These are phyloP conservation scores for Suillus placidus DNA, from an alignment of 768 basidiomycete species.

Conservation along the genomic window DNA sequence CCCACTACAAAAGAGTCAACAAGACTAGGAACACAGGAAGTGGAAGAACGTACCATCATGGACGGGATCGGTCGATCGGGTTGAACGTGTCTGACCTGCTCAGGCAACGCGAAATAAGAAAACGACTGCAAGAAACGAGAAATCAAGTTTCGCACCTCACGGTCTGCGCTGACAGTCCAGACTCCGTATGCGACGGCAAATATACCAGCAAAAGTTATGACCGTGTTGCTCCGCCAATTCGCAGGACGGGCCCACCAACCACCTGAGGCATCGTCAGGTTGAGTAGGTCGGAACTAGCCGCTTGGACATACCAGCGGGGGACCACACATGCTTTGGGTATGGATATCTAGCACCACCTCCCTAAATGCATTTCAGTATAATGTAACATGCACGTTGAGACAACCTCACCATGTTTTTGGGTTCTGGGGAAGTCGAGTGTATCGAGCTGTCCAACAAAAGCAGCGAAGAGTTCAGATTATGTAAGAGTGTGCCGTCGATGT, in stretches of 20 bases:
- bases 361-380: slow-evolving; percentile 36
- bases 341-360: slow-evolving; percentile 88
- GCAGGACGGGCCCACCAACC: slow-evolving; percentile 95
- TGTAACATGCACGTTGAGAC: background rate
- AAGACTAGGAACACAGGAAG: slow-evolving; percentile 5
- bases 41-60: slow-evolving; percentile 58
- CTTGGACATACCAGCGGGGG: slow-evolving; percentile 71
- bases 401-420: background rate
- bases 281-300: slow-evolving; percentile 5
- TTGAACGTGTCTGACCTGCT: slow-evolving; percentile 57
- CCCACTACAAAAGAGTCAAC: slow-evolving; percentile 42
- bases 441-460: background rate
- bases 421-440: background rate
- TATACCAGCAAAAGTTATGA: slow-evolving; percentile 70
- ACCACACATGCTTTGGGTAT: slow-evolving; percentile 94
- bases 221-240: slow-evolving; percentile 89
- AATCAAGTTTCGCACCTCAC: slow-evolving; percentile 62
- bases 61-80: slow-evolving; percentile 79
- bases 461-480: background rate
- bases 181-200: slow-evolving; percentile 63
- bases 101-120: background rate
- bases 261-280: slow-evolving; percentile 48
- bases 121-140: background rate
- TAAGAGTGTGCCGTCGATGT: background rate
- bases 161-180: slow-evolving; percentile 74